Conservation (phyloP, 257 asterid species). For the Nicotiana benthamiana region DNA sequence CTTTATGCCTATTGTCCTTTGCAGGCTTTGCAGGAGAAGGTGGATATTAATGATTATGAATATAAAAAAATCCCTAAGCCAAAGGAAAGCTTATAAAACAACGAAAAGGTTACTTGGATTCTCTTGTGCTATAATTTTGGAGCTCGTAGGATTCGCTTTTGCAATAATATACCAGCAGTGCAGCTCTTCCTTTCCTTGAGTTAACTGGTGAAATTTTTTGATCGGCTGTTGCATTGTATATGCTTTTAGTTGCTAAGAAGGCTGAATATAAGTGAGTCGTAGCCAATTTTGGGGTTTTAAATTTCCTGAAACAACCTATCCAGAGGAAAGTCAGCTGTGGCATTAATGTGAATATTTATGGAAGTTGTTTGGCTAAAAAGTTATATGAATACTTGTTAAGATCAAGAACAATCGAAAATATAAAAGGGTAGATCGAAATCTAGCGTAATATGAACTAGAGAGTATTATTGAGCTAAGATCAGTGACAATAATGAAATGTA, state of each 20-base stretch:
- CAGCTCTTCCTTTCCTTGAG: neutral
- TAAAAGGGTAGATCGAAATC: too few species aligned
- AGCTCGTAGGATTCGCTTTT: neutral
- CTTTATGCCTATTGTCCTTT: neutral
- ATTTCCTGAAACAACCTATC: neutral
- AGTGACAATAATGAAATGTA: too few species aligned
- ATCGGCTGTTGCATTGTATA: neutral
- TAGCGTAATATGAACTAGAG: too few species aligned
- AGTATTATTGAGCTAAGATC: too few species aligned
- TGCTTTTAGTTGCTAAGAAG: neutral
- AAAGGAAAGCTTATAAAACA: constrained; percentile 36
- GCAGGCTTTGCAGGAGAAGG: constrained; percentile 73
- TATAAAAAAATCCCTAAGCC: constrained; percentile 86
- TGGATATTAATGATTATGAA: constrained; percentile 71
- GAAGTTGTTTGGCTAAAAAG: too few species aligned
- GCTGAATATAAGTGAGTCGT: neutral
- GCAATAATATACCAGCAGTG: neutral
- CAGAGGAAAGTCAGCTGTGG: too few species aligned
- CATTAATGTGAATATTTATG: too few species aligned
- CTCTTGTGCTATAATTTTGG: neutral
- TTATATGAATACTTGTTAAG: too few species aligned
- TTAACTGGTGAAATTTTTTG: neutral
- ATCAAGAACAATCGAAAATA: too few species aligned
- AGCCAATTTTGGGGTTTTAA: neutral
- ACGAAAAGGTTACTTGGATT: constrained; percentile 7